Base-by-base conservation (phyloP, 352 stramenopile genomes). In the Phytopythium aichiense region DNA sequence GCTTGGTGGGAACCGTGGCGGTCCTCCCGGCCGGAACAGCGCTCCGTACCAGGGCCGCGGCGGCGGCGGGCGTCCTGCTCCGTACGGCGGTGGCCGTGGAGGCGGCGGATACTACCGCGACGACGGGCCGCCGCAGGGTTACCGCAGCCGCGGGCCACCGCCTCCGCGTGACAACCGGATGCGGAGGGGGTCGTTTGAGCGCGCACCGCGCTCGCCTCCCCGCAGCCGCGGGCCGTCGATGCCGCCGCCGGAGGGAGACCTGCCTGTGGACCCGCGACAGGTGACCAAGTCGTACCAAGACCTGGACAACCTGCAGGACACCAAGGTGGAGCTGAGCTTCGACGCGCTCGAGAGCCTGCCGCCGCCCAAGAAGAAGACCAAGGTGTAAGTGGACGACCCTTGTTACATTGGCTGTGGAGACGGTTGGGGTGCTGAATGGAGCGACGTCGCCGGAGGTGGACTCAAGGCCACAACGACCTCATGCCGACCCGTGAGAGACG, bases 281-380 rank as follows among this genome's bases (percentile, higher is more conserved):
- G 68, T 94, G 23, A 88, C 77, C n/a, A 91, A 84, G 45, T 94
- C 81, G 50, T 94, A 94, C 61, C 84, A 88, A 45, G 85, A 94
- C 56, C 64, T 94, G 61, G 85, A 94, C 72, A 90, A 91, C 46
- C 60, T 94, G 30, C 76, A 91, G 59, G 81, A 92, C 56, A 87
- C 83, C 7, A 91, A 92, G 67, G 85, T 94, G 52, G 84, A 94
- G 61, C 63, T 94, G 61, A 91, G 78, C 58, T 94, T 94, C 64
- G 81, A 94, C 49, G 84, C 81, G 31, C 70, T 94, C 23, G 80
- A 89, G 48, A 91, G 74, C 40, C 72, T 94, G 51, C 85, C 84
- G 42, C 85, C 85, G 46, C 85, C 85, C 20, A 94, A 94, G 73
- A 94, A 94, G 75, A 90, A 91, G 76, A 80, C 79, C 18, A 94